Base-by-base conservation (phyloP, 805 yeast species). In the Lipomyces spencermartinsiae region DNA sequence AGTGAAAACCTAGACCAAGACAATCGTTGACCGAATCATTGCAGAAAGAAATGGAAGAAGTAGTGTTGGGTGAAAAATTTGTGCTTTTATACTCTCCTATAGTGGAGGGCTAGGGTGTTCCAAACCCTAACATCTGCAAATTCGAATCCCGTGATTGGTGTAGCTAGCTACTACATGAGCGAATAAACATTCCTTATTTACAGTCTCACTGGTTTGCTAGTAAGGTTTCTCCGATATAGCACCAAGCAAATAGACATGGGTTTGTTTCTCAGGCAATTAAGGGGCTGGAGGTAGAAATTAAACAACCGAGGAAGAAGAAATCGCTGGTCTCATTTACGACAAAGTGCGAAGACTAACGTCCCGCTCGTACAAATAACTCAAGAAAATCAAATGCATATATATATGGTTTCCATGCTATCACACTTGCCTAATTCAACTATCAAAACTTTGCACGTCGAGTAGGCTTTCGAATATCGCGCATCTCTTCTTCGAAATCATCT, bases 401-500 rank as follows among this genome's bases (percentile, higher is more conserved):
- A 37, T 37, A 37, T 5, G 4, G 3, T 35, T 10, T 35, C 9
- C 12, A n/a, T 43, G n/a, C 19, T 8, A 43, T 5, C 16, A 5
- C 49, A 43, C 29, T 25, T 2, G 22, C 19, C n/a, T 14, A 19
- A 43, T n/a, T 14, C n/a, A 43, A 43, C n/a, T n/a, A 43, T 46
- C 51, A 63, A 59, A 67, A 67, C 53, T 35, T 63, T 1, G 67
- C 65, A 12, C 62, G 59, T 7, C 70, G 60, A 46, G 58, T 54
- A 33, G 61, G 51, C 37, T 58, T 59, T n/a, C 46, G 49, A 19
- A 35, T 14, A 7, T 61, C 51, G 57, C n/a, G 35, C 43, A 19
- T 31, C 53, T 62, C 68, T 25, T 67, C 72, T 55, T 81, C 86
- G 61, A 83, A 86, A 68, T 84, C 89, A 59, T 82, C 86, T 49